Evolutionary conservation across 2,329 filamentous ascomycete species (phyloP).

Genomic region (Hypoxylon sp.): DNA sequence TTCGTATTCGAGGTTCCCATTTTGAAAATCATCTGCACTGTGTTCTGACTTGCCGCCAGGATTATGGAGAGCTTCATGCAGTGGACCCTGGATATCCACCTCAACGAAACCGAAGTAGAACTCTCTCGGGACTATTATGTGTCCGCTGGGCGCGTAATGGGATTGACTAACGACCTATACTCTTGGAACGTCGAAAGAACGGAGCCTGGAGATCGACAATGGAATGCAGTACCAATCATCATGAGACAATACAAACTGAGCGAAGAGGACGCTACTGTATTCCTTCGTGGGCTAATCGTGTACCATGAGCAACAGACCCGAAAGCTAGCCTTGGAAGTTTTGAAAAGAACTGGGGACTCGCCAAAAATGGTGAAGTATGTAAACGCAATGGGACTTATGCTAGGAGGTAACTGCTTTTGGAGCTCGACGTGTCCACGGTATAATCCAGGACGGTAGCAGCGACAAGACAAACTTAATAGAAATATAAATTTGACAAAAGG

Average conservation of each 20-base stretch:
- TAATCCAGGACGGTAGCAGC: constrained; percentile 12
- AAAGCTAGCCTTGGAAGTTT: constrained; percentile 8
- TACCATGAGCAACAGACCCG: constrained; percentile 23
- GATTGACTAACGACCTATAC: constrained; percentile 19
- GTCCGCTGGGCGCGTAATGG: constrained; percentile 17
- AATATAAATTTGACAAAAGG: neutral
- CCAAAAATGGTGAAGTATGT: constrained; percentile 20
- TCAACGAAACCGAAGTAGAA: constrained; percentile 14
- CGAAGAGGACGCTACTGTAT: constrained; percentile 22
- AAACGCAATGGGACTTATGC: constrained; percentile 19
- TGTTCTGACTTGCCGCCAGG: constrained; percentile 11
- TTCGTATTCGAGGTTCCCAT: constrained; percentile 9
- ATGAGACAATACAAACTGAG: constrained; percentile 22
- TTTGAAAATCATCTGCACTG: neutral
- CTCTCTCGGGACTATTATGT: constrained; percentile 19
- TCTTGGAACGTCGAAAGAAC: constrained; percentile 25
- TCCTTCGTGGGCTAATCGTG: constrained; percentile 18
- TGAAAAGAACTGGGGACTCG: constrained; percentile 13
- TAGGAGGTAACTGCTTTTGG: constrained; percentile 26
- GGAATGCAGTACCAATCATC: constrained; percentile 27
- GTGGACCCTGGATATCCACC: constrained; percentile 26
- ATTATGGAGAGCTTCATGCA: constrained; percentile 30
- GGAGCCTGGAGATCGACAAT: constrained; percentile 24
- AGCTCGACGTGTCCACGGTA: constrained; percentile 20
- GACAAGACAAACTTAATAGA: neutral